Conservation (phyloP, 2,329 filamentous ascomycete species). For the Fusarium pseudoanthophilum region DNA sequence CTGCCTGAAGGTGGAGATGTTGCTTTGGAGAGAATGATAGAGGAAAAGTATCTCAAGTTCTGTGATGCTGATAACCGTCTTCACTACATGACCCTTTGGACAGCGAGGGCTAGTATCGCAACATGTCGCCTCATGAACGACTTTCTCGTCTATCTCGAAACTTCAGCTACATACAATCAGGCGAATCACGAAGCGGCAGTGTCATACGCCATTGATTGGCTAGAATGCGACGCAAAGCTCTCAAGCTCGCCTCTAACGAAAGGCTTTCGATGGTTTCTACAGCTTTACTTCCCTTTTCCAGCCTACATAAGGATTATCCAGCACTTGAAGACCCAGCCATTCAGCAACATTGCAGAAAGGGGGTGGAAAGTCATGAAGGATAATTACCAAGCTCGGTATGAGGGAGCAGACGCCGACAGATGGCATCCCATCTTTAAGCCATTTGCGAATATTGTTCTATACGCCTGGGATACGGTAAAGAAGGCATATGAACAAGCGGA, state of each 20-base stretch:
- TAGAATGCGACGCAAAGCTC: slow-evolving; percentile 53
- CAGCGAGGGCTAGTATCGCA: slow-evolving; percentile 55
- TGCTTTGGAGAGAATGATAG: slow-evolving; percentile 53
- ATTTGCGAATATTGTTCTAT: slow-evolving; percentile 1
- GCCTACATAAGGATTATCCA: slow-evolving; percentile 55
- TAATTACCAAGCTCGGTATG: not conserved
- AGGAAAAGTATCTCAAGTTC: slow-evolving; percentile 57
- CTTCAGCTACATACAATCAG: slow-evolving; percentile 41
- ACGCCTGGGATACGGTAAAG: not conserved
- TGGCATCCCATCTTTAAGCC: not conserved
- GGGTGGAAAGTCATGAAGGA: slow-evolving; percentile 9
- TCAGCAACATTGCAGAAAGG: not conserved
- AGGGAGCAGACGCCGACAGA: not conserved
- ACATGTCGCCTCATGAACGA: slow-evolving; percentile 62
- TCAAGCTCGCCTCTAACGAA: slow-evolving; percentile 45
- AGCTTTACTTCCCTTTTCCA: slow-evolving; percentile 53
- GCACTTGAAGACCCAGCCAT: slow-evolving; percentile 40
- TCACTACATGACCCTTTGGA: slow-evolving; percentile 56
- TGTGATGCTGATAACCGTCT: slow-evolving; percentile 53
- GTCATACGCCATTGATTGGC: slow-evolving; percentile 46
- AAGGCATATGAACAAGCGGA: not conserved
- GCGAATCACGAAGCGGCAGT: slow-evolving; percentile 46
- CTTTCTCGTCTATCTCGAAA: slow-evolving; percentile 48
- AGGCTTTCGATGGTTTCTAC: slow-evolving; percentile 52
- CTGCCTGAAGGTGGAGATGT: slow-evolving; percentile 38